Evolutionary conservation across 2,329 filamentous ascomycete genomes (phyloP), one percentile per base, ranked within the genome.

Genomic region (Sporothrix dimorphospora): DNA sequence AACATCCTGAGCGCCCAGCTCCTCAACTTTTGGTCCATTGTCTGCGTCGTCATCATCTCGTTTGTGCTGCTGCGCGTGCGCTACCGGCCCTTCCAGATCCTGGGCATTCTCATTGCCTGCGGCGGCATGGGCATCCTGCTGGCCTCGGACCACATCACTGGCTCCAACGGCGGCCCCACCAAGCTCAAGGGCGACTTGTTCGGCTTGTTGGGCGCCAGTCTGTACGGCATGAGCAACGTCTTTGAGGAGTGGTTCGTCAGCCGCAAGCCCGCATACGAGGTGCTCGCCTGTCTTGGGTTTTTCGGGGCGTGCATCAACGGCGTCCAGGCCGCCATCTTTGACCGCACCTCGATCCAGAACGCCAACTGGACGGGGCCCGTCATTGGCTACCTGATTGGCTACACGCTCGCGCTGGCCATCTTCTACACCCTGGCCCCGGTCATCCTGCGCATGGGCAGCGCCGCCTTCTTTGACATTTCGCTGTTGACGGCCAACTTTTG

Each of bases 21-120:
- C 69, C 94, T 99, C 83, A 98, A 98, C 86, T 98, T 98, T 84
- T 98, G 95, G 95, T 93, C 94, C 77, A 98, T 99, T 76, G 93
- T 97, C 68, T 90, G 95, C 74, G 96, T 99, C 27, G 94, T 98
- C 24, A 79, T 92, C 74, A 83, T 98, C 75, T 97, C 94, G 38
- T 94, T 97, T 82, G 76, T 90, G 75, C 85, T 98, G 77, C 88
- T 99, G 72, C 88, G 87, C 76, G 96, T 99, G 59, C 92, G 96
- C 78, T 99, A 99, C 86, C 93, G 94, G 83, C 84, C 88, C 79
- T 89, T 72, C 72, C 96, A 98, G 84, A 89, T 97, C 77, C 76
- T 88, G 42, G 96, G 96, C 71, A 98, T 99, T 80, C 79, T 98
- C 66, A 85, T 98, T 81, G 96, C 93, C 85, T 94, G 94, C 80